Percentiles rank a stretch among this genome's conserved stretches.
These are phyloP conservation scores for Yamadazyma taylorii DNA, from an alignment of 1,139 yeast genomes.

Conservation along the genomic window DNA sequence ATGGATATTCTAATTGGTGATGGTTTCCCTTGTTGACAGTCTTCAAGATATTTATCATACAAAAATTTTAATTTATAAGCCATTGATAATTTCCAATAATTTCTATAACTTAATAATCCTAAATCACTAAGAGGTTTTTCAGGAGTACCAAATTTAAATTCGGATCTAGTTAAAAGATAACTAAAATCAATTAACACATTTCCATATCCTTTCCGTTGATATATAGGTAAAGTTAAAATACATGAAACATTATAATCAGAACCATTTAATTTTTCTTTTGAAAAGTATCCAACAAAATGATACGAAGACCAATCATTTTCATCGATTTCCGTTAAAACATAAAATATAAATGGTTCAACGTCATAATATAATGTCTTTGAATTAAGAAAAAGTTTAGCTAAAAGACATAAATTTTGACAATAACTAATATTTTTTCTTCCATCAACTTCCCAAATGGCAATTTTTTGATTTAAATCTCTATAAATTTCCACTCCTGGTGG, in stretches of 20 bases:
- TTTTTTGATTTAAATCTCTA: conserved; percentile 49
- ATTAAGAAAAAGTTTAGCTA: conserved; percentile 86
- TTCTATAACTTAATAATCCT: conserved; percentile 82
- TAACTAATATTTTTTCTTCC: conserved; percentile 80
- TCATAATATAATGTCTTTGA: conserved; percentile 92
- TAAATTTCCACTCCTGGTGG: conserved; percentile 96
- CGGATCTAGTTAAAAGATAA: conserved; percentile 71
- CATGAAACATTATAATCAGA: conserved; percentile 86
- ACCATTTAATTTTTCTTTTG: conserved; percentile 78
- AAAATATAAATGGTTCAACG: conserved; percentile 92
- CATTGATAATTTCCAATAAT: conserved; percentile 77
- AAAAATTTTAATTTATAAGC: conserved; percentile 44
- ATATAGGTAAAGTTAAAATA: conserved; percentile 83
- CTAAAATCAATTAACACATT: conserved; percentile 86
- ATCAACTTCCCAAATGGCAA: conserved; percentile 88
- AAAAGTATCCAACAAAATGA: conserved; percentile 90
- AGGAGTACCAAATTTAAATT: conserved; percentile 85
- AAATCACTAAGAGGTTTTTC: conserved; percentile 90
- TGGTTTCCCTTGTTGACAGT: conserved; percentile 8
- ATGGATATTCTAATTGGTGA: conserved; percentile 42
- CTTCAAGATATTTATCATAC: conserved; percentile 20
- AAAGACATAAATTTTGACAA: conserved; percentile 85
- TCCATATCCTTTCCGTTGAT: conserved; percentile 89
- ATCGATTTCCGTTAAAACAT: conserved; percentile 75
- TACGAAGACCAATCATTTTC: conserved; percentile 47